phyloP scores from a whole-genome alignment of 257 asterid genomes.

The Scutellaria barbata region DNA sequence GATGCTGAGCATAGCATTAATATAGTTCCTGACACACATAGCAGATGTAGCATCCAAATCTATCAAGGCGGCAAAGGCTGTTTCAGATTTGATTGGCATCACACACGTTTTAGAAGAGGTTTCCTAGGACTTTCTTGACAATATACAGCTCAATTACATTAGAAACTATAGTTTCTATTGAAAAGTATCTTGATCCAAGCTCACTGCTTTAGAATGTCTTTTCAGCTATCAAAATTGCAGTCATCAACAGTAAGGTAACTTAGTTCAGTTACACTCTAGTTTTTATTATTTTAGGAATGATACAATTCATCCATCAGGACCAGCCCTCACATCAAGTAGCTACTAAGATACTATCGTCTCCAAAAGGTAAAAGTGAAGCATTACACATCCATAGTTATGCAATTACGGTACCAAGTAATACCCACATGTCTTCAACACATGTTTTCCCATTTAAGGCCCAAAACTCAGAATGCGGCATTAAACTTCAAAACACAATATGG shows the following conservation, averaged over 20 bases:
- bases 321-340: too few species aligned
- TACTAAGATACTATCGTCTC: too few species aligned
- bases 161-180: background rate
- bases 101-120: background rate
- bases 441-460: background rate
- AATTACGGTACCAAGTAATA: conserved; percentile 5
- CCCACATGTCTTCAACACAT: conserved; percentile 1
- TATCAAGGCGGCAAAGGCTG: background rate
- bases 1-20: background rate
- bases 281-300: too few species aligned
- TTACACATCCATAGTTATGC: background rate
- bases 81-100: conserved; percentile 4
- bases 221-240: too few species aligned
- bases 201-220: background rate
- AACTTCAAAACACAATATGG: conserved; percentile 26
- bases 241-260: too few species aligned
- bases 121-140: background rate
- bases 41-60: background rate
- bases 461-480: conserved; percentile 10
- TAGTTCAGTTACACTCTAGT: too few species aligned
- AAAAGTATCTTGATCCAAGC: background rate
- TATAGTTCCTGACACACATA: background rate
- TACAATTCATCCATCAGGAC: too few species aligned
- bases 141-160: background rate
- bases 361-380: too few species aligned